These are phyloP conservation scores for Strigomonas culicis DNA, from an alignment of 208 protist species.

Conservation along the genomic window DNA sequence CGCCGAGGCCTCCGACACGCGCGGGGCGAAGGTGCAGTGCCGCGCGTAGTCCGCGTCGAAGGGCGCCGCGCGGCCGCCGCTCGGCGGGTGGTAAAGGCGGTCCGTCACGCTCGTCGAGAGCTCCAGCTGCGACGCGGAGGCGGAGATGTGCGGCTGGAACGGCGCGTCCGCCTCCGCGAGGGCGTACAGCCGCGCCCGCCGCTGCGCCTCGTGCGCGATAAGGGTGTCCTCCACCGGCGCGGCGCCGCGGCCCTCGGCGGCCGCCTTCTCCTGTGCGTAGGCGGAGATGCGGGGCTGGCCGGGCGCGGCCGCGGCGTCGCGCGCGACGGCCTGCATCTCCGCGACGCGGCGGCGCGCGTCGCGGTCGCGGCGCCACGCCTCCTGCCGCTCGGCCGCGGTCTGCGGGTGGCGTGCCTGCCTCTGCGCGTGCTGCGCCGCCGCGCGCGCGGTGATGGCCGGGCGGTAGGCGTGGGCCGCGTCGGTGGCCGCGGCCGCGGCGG, in stretches of 20 bases:
- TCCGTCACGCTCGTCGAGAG: conserved; percentile 43
- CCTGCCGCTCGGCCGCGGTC: conserved; percentile 20
- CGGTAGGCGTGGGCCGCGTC: conserved; percentile 20
- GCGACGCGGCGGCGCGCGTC: conserved; percentile 23
- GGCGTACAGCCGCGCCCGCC: conserved; percentile 48
- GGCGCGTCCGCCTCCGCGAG: conserved; percentile 22
- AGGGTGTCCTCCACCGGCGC: conserved; percentile 55
- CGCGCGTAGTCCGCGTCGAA: conserved; percentile 33
- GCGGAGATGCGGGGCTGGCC: conserved; percentile 46
- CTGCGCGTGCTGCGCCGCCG: conserved; percentile 18
- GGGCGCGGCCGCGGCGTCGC: conserved; percentile 30
- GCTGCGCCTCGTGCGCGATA: conserved; percentile 40
- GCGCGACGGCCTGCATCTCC: conserved; percentile 25
- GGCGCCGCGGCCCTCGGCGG: conserved; percentile 16
- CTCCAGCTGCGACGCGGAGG: conserved; percentile 34
- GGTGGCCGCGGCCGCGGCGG: conserved; percentile 14
- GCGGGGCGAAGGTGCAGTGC: conserved; percentile 56
- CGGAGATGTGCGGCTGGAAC: conserved; percentile 43
- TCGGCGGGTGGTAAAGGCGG: conserved; percentile 37
- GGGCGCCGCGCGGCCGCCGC: not conserved
- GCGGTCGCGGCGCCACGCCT: conserved; percentile 39
- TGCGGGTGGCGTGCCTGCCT: conserved; percentile 16
- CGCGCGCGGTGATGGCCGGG: conserved; percentile 37
- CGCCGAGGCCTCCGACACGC: conserved; percentile 32
- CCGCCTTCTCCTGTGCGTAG: conserved; percentile 40